phyloP scores from a whole-genome alignment of 345 rosid genomes.

The Melaleuca quinquenervia region DNA sequence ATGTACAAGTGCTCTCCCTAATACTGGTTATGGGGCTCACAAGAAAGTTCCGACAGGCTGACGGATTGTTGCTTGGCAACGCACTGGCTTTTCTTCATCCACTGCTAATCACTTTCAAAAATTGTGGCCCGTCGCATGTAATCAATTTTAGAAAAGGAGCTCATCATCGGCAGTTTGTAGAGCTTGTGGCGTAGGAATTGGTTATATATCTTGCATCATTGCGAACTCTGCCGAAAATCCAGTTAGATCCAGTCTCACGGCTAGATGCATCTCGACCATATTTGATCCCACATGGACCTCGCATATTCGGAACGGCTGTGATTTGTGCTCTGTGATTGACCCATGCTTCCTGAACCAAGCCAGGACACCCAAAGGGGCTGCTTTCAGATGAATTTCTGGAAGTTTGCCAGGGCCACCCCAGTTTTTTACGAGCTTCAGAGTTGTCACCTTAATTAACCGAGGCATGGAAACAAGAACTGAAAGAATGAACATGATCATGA shows the following conservation, averaged over 20 bases:
- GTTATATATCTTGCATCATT: background rate
- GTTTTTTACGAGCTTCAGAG: background rate
- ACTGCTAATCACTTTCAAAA: background rate
- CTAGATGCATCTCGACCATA: background rate
- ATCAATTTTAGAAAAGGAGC: background rate
- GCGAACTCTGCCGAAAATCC: background rate
- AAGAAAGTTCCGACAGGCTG: background rate
- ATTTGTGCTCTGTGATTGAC: background rate
- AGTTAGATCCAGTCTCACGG: background rate
- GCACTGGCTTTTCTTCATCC: background rate
- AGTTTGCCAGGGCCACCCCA: background rate
- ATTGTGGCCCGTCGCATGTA: background rate
- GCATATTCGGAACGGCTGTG: background rate
- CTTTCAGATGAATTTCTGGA: background rate
- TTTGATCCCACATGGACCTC: background rate
- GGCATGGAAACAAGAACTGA: background rate
- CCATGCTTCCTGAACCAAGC: background rate
- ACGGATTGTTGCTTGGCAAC: background rate
- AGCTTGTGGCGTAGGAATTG: background rate
- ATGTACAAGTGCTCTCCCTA: background rate
- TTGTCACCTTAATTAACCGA: background rate
- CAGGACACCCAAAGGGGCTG: background rate
- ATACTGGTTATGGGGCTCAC: background rate
- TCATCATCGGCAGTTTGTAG: background rate
- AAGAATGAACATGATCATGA: background rate